Conservation (phyloP, 225 moss, liverwort and hornwort genomes). For the Thuidium tamariscinum region DNA sequence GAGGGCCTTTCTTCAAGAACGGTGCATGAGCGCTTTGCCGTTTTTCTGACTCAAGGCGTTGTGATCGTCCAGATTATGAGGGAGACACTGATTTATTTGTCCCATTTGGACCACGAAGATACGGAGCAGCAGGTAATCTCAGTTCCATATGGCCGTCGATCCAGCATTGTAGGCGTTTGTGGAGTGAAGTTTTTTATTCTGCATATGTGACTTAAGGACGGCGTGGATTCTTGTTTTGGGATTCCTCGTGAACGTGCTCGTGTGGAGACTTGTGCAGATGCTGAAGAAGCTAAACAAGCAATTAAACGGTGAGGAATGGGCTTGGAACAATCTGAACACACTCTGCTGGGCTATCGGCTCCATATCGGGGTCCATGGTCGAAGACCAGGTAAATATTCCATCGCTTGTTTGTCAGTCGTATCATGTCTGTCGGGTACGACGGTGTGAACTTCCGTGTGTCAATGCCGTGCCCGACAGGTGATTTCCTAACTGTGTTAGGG, state of each 20-base stretch:
- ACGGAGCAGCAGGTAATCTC: slow-evolving; percentile 76
- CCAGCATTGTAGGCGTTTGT: not conserved
- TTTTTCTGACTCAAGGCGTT: not conserved
- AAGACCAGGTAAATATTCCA: slow-evolving; percentile 56
- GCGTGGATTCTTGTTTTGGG: not conserved
- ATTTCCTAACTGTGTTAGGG: not conserved
- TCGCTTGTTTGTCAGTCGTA: not conserved
- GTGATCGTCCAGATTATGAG: slow-evolving; percentile 73
- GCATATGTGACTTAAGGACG: not conserved
- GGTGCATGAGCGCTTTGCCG: not conserved
- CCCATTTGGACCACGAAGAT: slow-evolving; percentile 97
- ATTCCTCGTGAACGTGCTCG: not conserved
- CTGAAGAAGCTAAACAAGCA: slow-evolving; percentile 89
- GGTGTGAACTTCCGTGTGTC: not conserved
- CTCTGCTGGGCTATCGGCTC: slow-evolving; percentile 99
- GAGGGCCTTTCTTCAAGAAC: not conserved
- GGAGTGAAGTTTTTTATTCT: not conserved
- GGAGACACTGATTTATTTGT: slow-evolving; percentile 92
- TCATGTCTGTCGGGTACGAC: not conserved
- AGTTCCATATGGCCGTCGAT: not conserved
- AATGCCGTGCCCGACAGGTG: not conserved
- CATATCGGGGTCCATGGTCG: slow-evolving; percentile 93
- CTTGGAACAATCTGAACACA: slow-evolving; percentile 95
- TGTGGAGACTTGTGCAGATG: slow-evolving; percentile 43
- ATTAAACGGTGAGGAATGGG: slow-evolving; percentile 95